A percentile compares a stretch with the other conserved stretches of the same genome.
These are phyloP conservation scores for Trichoderma lentiforme DNA, from an alignment of 2,329 filamentous ascomycete genomes.

Conservation along the genomic window DNA sequence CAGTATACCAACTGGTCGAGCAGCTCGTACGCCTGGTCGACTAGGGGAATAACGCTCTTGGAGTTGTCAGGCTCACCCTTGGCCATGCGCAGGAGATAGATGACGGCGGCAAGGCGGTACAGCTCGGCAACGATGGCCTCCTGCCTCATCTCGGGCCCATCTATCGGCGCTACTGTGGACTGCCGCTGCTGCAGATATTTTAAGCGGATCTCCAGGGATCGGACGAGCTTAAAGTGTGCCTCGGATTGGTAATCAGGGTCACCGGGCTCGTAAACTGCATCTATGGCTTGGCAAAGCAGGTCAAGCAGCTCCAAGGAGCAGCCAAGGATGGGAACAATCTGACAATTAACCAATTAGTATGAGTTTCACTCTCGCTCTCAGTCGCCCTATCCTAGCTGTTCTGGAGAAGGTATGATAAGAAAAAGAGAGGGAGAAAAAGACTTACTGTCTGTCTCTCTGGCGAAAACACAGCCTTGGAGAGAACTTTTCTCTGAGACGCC, in stretches of 20 bases:
- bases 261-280: background rate
- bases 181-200: conserved; percentile 9
- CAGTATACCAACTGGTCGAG: conserved; percentile 1
- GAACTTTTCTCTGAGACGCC: background rate
- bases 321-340: conserved; percentile 16
- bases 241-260: background rate
- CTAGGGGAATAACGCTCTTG: background rate
- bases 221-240: background rate
- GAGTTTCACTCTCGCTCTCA: background rate
- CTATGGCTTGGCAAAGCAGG: conserved; percentile 9
- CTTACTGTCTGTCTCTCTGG: conserved; percentile 14
- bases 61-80: background rate
- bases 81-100: conserved; percentile 14
- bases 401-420: background rate
- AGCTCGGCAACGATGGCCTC: conserved; percentile 1
- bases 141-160: background rate
- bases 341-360: background rate
- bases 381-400: too few species aligned
- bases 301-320: conserved; percentile 16
- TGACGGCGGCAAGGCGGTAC: conserved; percentile 3
- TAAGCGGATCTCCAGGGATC: background rate
- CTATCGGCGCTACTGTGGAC: background rate
- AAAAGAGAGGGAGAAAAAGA: background rate
- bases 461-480: conserved; percentile 17
- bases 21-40: conserved; percentile 1